phyloP scores from a whole-genome alignment of 371 early-diverging fungal genomes.

The Syncephalastrum racemosum region DNA sequence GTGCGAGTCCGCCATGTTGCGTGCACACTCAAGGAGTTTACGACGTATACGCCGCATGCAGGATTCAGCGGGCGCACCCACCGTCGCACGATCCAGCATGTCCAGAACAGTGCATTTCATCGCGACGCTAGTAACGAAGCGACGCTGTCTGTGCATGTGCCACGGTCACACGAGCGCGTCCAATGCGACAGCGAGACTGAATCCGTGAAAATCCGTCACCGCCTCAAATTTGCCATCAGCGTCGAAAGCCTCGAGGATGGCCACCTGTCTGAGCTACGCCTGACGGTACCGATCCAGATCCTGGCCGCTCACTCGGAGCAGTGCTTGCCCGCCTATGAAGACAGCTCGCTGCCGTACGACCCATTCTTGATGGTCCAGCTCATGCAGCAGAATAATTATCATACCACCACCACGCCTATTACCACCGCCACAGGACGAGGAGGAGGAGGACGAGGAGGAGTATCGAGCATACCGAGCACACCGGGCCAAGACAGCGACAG shows the following conservation, averaged over 20 bases:
- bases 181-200: conserved; percentile 34
- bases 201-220: conserved; percentile 32
- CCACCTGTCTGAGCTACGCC: conserved; percentile 35
- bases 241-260: conserved; percentile 34
- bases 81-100: conserved; percentile 10
- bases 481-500: too few species aligned
- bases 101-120: background rate
- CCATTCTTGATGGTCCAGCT: conserved; percentile 21
- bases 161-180: too few species aligned
- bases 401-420: background rate
- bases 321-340: conserved; percentile 33
- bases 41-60: conserved; percentile 24
- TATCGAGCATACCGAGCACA: too few species aligned
- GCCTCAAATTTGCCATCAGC: conserved; percentile 33
- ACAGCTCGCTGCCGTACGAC: conserved; percentile 36
- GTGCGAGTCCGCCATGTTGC: conserved; percentile 29
- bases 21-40: conserved; percentile 43
- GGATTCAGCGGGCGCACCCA: conserved; percentile 28
- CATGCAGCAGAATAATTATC: conserved; percentile 3
- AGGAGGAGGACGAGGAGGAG: too few species aligned
- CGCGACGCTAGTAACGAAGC: too few species aligned
- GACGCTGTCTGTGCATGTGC: too few species aligned
- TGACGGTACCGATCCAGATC: conserved; percentile 26
- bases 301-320: conserved; percentile 17
- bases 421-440: too few species aligned